These are phyloP conservation scores for Chaetomium sp. DNA, from an alignment of 2,329 filamentous ascomycete species.

Conservation along the genomic window DNA sequence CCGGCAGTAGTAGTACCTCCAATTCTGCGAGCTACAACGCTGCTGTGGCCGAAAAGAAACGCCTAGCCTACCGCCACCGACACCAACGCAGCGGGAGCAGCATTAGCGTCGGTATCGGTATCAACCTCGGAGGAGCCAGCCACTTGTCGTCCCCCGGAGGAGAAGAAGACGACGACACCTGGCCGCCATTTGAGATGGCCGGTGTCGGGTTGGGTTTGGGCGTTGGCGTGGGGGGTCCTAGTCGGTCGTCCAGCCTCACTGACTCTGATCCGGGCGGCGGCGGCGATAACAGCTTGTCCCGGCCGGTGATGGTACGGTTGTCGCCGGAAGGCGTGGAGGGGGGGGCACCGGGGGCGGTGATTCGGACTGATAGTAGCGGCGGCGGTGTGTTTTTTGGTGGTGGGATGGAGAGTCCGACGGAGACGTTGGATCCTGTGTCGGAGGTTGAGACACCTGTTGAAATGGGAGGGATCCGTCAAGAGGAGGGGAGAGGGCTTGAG, in stretches of 20 bases:
- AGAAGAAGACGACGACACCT: constrained; percentile 1
- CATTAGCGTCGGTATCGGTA: not conserved
- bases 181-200: not conserved
- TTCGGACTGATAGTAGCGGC: not conserved
- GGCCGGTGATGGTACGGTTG: not conserved
- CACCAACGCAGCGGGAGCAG: constrained; percentile 6
- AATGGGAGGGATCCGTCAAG: not conserved
- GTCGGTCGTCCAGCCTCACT: not conserved
- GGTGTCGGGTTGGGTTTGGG: not conserved
- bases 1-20: too few species aligned
- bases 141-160: not conserved
- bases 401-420: constrained; percentile 21
- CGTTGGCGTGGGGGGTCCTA: not conserved
- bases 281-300: not conserved
- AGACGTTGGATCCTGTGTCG: constrained; percentile 22
- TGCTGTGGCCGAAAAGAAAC: too few species aligned
- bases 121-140: too few species aligned
- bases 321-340: not conserved
- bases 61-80: not conserved
- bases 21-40: too few species aligned
- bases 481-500: not conserved
- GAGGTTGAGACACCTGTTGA: constrained; percentile 20
- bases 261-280: not conserved
- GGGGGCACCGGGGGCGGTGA: not conserved
- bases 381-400: constrained; percentile 6